Evolutionary conservation across 352 stramenopile species (phyloP), one percentile per base, ranked within the genome.

Genomic region (Phytophthora kernoviae): DNA sequence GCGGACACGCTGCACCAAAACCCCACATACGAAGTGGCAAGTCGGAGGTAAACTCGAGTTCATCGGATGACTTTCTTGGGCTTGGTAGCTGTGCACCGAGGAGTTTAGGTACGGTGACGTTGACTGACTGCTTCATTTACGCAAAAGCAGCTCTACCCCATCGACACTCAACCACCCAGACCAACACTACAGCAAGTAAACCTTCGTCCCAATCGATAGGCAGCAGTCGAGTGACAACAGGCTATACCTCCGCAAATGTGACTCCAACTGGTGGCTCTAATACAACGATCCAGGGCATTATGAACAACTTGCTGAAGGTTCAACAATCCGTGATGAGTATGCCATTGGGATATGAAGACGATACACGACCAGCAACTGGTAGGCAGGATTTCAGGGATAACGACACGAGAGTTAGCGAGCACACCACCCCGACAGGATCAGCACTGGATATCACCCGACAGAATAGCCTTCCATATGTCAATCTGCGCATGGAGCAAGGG

Each of bases 121-220:
- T 27, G 11, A 37, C 30, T 15, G 71, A 84, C 24, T 84, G 69
- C 44, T 84, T 87, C 36, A 59, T 87, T 4, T 75, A 81, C 40
- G 70, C 74, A 22, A 83, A 79, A 59, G 70, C 72, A 0, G 67
- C 72, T 0, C 53, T 87, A 22, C 68, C 75, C 15, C 52, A 68
- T 21, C 58, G 58, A 7, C 58, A 58, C 1, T 58, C 40, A 41
- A 26, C 18, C 32, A 26, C 20, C 11, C 41, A 62, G 9, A 37
- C 14, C 17, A 44, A 5, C 22, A 42, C 18, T 30, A 20, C 20
- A 22, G 45, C 36, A 8, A 73, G 62, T n/a, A 69, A 70, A 20
- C 15, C 37, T 14, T 26, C 27, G 36, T 26, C 27, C 0, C 18
- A 30, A 27, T 42, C 36, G 5, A 60, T n/a, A 26, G 24, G 27